Evolutionary conservation across 2,329 filamentous ascomycete genomes (phyloP), one percentile per base, ranked within the genome.

Genomic region (Aspergillus intermedius): DNA sequence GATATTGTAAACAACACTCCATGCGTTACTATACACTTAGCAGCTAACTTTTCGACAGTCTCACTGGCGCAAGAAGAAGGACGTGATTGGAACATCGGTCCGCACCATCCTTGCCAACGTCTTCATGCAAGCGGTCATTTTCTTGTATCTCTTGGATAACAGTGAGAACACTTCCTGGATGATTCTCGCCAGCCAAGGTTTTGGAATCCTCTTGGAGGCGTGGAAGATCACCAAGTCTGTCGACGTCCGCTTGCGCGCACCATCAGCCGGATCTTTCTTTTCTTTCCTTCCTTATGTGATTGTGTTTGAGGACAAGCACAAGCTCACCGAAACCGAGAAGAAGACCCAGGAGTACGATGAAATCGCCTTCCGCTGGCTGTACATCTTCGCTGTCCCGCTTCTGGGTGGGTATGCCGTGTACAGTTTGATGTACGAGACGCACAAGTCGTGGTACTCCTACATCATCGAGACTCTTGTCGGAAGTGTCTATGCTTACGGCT

Each of bases 21-120:
- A 25, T 37, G 21, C 44, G n/a, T 15, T 15, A n/a, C 13, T 21
- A 40, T 17, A 12, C 32, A 41, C 19, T 12, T 19, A 19, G 21
- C n/a, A 25, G 44, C 47, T 40, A 32, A 41, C 22, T 15, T 17
- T 10, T 43, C 37, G 22, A 48, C 47, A 74, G 72, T 77, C 90
- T 44, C 93, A 98, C 72, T 98, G 93, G 82, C 88, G 91, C 66
- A 96, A 97, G 77, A 98, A 98, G 85, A 98, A 98, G 78, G 94
- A 97, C 74, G 93, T 95, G 50, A 87, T 98, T 23, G 93, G 93
- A 54, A 95, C 95, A 42, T 96, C 91, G 1, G 87, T 98, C 51
- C 89, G 93, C 49, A 94, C 91, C 28, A 98, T 98, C 63, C 77
- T 98, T 49, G 90, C 88, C 66, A 98, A 97, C 63, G 91, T 97